Base-by-base conservation (phyloP, 345 rosid genomes). In the Kandelia obovata region DNA sequence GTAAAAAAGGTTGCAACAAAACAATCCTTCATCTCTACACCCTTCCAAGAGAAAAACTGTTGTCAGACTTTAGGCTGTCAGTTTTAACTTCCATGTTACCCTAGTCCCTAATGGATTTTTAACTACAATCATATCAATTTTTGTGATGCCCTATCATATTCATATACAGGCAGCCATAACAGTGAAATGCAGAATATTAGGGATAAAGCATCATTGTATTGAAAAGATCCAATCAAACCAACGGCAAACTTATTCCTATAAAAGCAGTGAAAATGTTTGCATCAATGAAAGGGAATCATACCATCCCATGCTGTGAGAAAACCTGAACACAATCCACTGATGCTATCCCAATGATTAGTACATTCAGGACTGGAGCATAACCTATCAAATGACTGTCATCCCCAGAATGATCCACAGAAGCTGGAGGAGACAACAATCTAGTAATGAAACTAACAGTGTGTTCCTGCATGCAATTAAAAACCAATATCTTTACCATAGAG, bases 251-350 rank as follows among this genome's bases (percentile, higher is more conserved):
- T 53, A 64, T 31, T 21, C 43, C 64, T 31, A 15, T 8, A 6
- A 25, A 59, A 43, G 57, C 25, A 16, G 28, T 17, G n/a, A 49
- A 64, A 20, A 64, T 9, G 16, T 57, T 58, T 46, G 55, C 34
- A 70, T 34, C 46, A 53, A 11, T 16, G 58, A 20, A 56, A 43
- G 67, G 17, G 46, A 27, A 58, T n/a, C 91, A 47, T 84, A 95
- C 99, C 89, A 90, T 61, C 69, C 99, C 99, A 79, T 90, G 97
- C 70, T 90, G 80, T 61, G 97, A 87, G 74, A 90, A 85, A 60
- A 93, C 85, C 77, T 93, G 94, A 58, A 93, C 88, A 65, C 93
- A 86, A 69, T 93, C 97, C 60, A 91, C 82, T 51, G 99, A 81
- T 59, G 96, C 88, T 84, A 95, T 79, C 74, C 94, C 99, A 60